phyloP scores from a whole-genome alignment of 768 basidiomycete species.

The Kwoniella sp. region DNA sequence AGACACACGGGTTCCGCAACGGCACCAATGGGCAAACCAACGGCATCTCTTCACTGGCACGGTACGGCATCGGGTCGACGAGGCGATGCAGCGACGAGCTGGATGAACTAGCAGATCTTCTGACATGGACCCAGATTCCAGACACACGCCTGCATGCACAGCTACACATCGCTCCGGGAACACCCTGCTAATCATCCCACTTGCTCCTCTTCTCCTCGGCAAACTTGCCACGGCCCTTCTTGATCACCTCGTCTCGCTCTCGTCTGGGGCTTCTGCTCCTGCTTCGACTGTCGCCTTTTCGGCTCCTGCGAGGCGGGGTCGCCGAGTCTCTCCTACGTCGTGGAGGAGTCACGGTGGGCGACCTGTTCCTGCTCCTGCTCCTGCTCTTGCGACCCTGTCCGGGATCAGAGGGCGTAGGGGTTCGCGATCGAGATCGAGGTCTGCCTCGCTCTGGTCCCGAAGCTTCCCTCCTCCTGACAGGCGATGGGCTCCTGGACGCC shows the following conservation, averaged over 20 bases:
- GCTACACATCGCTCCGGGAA: too few species aligned
- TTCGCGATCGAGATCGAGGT: constrained; percentile 17
- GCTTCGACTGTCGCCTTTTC: constrained; percentile 11
- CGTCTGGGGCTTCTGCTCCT: constrained; percentile 6
- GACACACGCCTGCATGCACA: neutral
- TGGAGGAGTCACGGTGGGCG: constrained; percentile 19
- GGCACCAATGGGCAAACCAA: too few species aligned
- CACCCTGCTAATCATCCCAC: constrained; percentile 12
- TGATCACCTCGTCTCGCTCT: constrained; percentile 6
- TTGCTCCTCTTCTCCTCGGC: constrained; percentile 11
- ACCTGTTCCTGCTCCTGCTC: constrained; percentile 4
- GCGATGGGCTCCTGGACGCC: constrained; percentile 24
- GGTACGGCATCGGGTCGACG: too few species aligned
- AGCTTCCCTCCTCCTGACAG: constrained; percentile 5
- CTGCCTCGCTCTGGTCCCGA: constrained; percentile 17
- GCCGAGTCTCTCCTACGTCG: constrained; percentile 7
- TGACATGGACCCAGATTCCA: too few species aligned
- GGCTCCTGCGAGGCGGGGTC: constrained; percentile 15
- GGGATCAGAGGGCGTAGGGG: constrained; percentile 11
- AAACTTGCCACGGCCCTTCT: constrained; percentile 21
- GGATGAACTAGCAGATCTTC: too few species aligned
- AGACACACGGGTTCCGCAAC: too few species aligned
- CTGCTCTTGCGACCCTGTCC: constrained; percentile 3
- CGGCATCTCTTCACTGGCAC: too few species aligned
- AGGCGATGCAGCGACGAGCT: too few species aligned